These are phyloP conservation scores for Elsinoe perseae DNA, from an alignment of 2,329 filamentous ascomycete genomes.

Conservation along the genomic window DNA sequence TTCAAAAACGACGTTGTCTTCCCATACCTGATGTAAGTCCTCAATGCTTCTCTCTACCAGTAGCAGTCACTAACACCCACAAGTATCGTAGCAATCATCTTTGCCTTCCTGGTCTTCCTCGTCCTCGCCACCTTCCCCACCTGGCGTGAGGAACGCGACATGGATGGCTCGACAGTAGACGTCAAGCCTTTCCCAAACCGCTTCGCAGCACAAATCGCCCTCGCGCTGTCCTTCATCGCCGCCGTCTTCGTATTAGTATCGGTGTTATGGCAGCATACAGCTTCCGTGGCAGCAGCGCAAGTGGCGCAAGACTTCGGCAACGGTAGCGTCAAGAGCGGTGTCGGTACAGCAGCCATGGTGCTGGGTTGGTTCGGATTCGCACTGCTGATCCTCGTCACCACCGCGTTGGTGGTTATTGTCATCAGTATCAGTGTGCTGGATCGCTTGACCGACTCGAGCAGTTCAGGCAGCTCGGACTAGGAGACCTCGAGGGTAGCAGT, in stretches of 20 bases:
- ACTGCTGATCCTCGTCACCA: conserved; percentile 87
- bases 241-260: conserved; percentile 59
- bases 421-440: conserved; percentile 78
- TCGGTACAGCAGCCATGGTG: conserved; percentile 93
- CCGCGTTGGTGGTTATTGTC: conserved; percentile 93
- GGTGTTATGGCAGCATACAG: conserved; percentile 86
- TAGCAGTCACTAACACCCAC: conserved; percentile 17
- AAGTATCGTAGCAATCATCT: conserved; percentile 94
- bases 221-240: conserved; percentile 78
- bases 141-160: conserved; percentile 87
- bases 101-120: conserved; percentile 92
- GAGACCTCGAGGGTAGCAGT: neutral
- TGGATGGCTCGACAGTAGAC: conserved; percentile 71
- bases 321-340: conserved; percentile 75
- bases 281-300: conserved; percentile 87
- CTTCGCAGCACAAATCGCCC: conserved; percentile 82
- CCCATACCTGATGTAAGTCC: conserved; percentile 78
- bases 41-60: neutral
- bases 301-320: conserved; percentile 91
- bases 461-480: conserved; percentile 15
- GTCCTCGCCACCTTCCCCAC: conserved; percentile 93
- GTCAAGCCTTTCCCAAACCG: conserved; percentile 91
- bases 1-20: conserved; percentile 99
- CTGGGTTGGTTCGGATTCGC: conserved; percentile 97
- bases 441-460: conserved; percentile 42